phyloP scores from a whole-genome alignment of 176 grass and related monocot species.

The Pontederia crassipes region DNA sequence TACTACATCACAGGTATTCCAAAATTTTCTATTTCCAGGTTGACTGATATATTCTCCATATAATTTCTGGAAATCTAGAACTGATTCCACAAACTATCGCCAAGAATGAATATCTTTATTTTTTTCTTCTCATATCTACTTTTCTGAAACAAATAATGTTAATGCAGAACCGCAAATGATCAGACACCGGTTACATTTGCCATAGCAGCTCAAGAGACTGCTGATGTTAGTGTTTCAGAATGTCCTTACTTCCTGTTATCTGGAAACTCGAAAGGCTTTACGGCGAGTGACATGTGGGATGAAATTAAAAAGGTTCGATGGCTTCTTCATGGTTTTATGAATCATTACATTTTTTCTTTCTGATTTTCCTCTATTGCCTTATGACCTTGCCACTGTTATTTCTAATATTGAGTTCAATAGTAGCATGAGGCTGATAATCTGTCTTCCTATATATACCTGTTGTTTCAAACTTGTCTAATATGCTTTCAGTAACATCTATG shows the following conservation, averaged over 20 bases:
- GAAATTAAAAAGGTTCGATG: conserved; percentile 70
- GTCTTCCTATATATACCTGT: too few species aligned
- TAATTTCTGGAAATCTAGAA: background rate
- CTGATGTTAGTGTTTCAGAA: conserved; percentile 52
- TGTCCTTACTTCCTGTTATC: conserved; percentile 85
- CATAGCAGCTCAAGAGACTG: conserved; percentile 75
- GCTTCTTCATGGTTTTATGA: background rate
- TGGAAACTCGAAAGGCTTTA: conserved; percentile 50
- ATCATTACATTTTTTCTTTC: background rate
- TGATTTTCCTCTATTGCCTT: background rate
- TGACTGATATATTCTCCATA: background rate
- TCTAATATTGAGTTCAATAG: background rate
- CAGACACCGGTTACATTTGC: conserved; percentile 70
- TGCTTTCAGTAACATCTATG: too few species aligned
- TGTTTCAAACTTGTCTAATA: too few species aligned
- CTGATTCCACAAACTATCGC: background rate
- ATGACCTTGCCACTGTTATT: background rate
- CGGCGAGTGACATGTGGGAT: conserved; percentile 90
- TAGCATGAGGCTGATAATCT: background rate
- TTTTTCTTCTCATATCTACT: conserved; percentile 7
- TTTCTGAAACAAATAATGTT: conserved; percentile 14
- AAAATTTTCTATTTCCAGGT: background rate
- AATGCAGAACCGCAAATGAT: conserved; percentile 63
- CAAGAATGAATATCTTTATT: background rate
- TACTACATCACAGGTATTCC: conserved; percentile 92